Conservation (phyloP, 2,329 filamentous ascomycete species). For the Penicillium aurantiogriseum region DNA sequence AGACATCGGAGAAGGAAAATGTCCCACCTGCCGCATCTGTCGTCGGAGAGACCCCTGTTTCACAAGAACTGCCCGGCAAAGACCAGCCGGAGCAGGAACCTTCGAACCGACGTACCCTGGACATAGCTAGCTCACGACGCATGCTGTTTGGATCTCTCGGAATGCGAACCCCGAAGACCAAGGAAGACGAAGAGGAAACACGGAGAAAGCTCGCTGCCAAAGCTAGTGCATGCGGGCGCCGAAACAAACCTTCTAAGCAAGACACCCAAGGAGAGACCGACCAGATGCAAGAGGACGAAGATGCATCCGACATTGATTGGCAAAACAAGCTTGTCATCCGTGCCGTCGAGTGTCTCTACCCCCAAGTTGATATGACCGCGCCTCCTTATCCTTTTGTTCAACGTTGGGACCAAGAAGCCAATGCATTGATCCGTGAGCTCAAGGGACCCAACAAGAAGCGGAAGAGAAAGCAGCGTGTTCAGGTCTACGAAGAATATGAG, state of each 20-base stretch:
- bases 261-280: not conserved
- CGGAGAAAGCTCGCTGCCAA: conserved; percentile 60
- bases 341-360: conserved; percentile 81
- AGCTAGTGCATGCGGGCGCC: conserved; percentile 35
- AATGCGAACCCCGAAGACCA: conserved; percentile 64
- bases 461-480: conserved; percentile 54
- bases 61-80: conserved; percentile 10
- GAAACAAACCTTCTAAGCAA: not conserved
- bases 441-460: conserved; percentile 38
- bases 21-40: conserved; percentile 20
- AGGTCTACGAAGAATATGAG: conserved; percentile 41
- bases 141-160: conserved; percentile 72
- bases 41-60: conserved; percentile 11
- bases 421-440: conserved; percentile 43
- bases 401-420: conserved; percentile 79
- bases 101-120: conserved; percentile 46
- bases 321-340: conserved; percentile 68
- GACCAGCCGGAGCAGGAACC: conserved; percentile 16
- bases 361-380: conserved; percentile 64
- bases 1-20: conserved; percentile 32
- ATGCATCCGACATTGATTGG: conserved; percentile 65
- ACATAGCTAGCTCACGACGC: conserved; percentile 63
- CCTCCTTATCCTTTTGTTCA: conserved; percentile 90
- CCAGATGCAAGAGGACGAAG: conserved; percentile 25
- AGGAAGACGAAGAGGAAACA: conserved; percentile 65